phyloP scores from a whole-genome alignment of 78 protist species.

The Dictyostelium firmibasis region DNA sequence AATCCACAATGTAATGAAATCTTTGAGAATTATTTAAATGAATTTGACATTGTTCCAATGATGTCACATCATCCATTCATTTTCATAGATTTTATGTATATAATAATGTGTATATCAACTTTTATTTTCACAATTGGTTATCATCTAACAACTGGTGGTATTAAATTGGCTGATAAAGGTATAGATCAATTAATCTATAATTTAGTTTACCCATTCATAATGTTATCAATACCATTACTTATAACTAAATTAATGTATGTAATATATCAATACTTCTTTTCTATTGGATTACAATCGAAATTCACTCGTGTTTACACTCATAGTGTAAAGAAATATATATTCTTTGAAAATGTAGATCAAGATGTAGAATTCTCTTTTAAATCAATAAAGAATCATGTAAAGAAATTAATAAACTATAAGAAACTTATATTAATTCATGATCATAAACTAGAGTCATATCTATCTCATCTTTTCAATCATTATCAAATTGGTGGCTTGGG shows the following conservation, averaged over 20 bases:
- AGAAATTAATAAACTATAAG: background rate
- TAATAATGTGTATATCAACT: background rate
- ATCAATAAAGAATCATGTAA: conserved; percentile 10
- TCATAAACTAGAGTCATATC: background rate
- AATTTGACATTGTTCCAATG: conserved; percentile 49
- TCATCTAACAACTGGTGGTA: background rate
- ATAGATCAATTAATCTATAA: background rate
- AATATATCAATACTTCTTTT: conserved; percentile 1
- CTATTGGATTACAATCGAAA: background rate
- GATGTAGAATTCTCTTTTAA: conserved; percentile 5
- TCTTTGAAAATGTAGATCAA: background rate
- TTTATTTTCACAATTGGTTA: conserved; percentile 5
- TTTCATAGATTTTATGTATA: conserved; percentile 29
- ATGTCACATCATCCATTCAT: conserved; percentile 56
- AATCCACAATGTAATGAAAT: background rate
- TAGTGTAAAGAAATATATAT: background rate
- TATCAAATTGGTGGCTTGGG: background rate
- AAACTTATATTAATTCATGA: background rate
- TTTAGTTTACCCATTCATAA: background rate
- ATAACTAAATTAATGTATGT: background rate
- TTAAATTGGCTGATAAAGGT: background rate
- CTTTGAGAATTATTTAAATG: conserved; percentile 35
- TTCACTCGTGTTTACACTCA: background rate
- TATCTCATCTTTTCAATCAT: background rate
- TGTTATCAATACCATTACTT: background rate